Percentiles rank a stretch among this genome's conserved stretches.
These are phyloP conservation scores for Termitomyces sp. DNA, from an alignment of 768 basidiomycete genomes.

Conservation along the genomic window DNA sequence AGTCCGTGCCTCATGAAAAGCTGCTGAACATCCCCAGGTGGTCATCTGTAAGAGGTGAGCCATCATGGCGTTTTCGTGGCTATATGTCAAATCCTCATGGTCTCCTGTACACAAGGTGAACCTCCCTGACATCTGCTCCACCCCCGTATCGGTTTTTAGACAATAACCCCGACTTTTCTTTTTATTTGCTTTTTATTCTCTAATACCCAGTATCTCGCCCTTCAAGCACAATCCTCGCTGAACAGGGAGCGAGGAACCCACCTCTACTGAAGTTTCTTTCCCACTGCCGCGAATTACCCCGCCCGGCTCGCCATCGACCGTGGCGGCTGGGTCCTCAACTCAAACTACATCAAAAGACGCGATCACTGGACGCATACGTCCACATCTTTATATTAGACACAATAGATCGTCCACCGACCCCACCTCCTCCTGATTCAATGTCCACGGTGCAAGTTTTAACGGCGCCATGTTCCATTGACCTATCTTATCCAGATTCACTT, in stretches of 20 bases:
- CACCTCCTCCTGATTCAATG: constrained; percentile 38
- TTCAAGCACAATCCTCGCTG: constrained; percentile 64
- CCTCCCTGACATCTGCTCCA: constrained; percentile 62
- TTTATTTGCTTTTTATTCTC: constrained; percentile 14
- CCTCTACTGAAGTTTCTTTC: constrained; percentile 51
- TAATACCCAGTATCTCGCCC: constrained; percentile 27
- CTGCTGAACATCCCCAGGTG: constrained; percentile 47
- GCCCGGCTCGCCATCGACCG: constrained; percentile 59
- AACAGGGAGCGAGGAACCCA: constrained; percentile 65
- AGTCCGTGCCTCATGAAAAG: constrained; percentile 9
- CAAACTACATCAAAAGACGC: neutral
- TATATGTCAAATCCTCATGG: constrained; percentile 15
- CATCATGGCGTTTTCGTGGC: constrained; percentile 4
- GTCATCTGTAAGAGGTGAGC: constrained; percentile 73
- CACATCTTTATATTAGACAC: constrained; percentile 19
- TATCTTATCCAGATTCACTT: constrained; percentile 20
- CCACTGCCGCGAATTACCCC: constrained; percentile 56
- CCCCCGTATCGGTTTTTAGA: constrained; percentile 9
- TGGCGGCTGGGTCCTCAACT: constrained; percentile 46
- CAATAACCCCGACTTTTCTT: constrained; percentile 8
- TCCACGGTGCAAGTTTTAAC: constrained; percentile 53
- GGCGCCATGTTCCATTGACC: constrained; percentile 30
- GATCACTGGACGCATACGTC: constrained; percentile 10
- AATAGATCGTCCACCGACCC: constrained; percentile 21
- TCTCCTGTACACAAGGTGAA: constrained; percentile 50